A percentile compares a stretch with the other conserved stretches of the same genome.
phyloP scores from a whole-genome alignment of 345 rosid genomes.

The Gossypium australe region DNA sequence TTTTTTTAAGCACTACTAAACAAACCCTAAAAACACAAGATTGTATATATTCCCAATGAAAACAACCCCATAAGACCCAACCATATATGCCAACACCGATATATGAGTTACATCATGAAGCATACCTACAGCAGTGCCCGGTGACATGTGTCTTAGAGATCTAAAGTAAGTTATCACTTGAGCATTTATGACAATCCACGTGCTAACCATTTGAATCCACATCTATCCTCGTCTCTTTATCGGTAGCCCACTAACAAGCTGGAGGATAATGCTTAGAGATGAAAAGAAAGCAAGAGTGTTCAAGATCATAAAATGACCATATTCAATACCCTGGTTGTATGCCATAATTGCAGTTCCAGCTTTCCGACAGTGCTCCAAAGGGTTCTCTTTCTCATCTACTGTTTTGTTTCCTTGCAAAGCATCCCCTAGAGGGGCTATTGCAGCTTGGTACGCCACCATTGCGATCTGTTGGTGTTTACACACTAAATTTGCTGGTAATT shows the following conservation, averaged over 20 bases:
- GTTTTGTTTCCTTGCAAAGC: constrained; percentile 20
- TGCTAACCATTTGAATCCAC: constrained; percentile 26
- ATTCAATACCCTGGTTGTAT: constrained; percentile 8
- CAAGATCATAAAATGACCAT: constrained; percentile 25
- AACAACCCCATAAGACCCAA: constrained; percentile 11
- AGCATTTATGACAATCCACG: constrained; percentile 24
- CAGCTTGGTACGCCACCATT: constrained; percentile 30
- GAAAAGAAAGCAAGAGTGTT: constrained; percentile 26
- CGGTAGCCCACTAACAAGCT: constrained; percentile 26
- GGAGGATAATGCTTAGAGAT: constrained; percentile 29
- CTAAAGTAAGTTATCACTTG: constrained; percentile 12
- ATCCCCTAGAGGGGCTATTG: constrained; percentile 27
- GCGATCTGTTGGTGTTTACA: neutral
- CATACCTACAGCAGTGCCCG: neutral
- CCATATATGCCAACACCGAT: neutral
- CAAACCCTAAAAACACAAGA: neutral
- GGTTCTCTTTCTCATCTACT: neutral
- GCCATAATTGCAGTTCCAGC: constrained; percentile 31
- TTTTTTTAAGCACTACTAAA: no score
- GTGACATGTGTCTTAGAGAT: neutral
- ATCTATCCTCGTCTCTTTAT: constrained; percentile 19
- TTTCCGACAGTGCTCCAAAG: neutral
- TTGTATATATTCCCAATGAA: neutral
- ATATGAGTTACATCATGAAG: constrained; percentile 9
- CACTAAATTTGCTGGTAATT: no score